Percentiles rank a stretch among this genome's conserved stretches.
Evolutionary conservation across 345 rosid genomes (phyloP).

Genomic region (Ailanthus altissimus): DNA sequence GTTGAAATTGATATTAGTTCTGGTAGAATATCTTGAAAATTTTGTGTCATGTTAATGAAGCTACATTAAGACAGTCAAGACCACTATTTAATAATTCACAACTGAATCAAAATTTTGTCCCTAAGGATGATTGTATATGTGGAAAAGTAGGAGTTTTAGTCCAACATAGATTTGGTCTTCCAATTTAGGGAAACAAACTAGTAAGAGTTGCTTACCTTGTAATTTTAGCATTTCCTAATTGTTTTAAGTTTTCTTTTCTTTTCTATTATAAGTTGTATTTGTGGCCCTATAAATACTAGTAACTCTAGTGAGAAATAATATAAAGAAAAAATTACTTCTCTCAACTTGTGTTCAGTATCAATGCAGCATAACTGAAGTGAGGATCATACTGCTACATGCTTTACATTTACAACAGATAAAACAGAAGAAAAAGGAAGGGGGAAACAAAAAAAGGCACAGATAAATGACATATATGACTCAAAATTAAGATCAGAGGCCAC

Average conservation of each 20-base stretch:
- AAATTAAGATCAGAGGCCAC: constrained; percentile 9
- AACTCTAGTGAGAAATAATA: too few species aligned
- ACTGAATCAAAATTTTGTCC: background rate
- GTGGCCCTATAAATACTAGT: too few species aligned
- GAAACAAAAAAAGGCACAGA: background rate
- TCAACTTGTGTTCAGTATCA: background rate
- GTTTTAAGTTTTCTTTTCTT: too few species aligned
- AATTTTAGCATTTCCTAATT: too few species aligned
- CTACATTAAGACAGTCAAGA: background rate
- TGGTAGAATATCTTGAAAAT: background rate
- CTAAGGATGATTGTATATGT: background rate
- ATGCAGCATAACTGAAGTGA: background rate
- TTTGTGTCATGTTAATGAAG: background rate
- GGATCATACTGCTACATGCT: background rate
- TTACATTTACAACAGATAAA: background rate
- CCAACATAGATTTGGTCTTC: too few species aligned
- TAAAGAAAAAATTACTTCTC: too few species aligned
- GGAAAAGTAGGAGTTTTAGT: too few species aligned
- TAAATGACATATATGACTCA: background rate
- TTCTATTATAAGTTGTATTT: too few species aligned
- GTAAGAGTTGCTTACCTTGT: too few species aligned
- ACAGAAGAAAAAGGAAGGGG: background rate
- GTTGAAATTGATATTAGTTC: constrained; percentile 8
- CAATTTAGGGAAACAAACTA: too few species aligned
- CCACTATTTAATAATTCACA: background rate